Evolutionary conservation across 164 flowering plant species (phyloP).

Genomic region (Berberis vulgaris): DNA sequence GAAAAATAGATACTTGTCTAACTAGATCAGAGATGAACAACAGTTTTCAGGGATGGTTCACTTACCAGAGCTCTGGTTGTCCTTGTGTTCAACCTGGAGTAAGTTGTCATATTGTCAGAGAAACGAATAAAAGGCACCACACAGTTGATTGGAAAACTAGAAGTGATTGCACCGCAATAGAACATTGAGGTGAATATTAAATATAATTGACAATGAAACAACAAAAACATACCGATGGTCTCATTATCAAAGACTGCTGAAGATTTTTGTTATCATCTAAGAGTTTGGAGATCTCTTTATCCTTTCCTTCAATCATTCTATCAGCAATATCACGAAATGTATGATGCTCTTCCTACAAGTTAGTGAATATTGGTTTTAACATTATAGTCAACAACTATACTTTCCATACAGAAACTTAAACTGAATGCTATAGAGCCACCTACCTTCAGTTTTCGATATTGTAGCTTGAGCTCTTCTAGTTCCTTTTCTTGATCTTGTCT

Average conservation of each 20-base stretch:
- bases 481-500: slow-evolving; percentile 50
- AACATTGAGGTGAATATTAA: background rate
- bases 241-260: slow-evolving; percentile 41
- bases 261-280: slow-evolving; percentile 64
- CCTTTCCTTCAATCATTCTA: slow-evolving; percentile 90
- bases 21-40: too few relatives aligned
- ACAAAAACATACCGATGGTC: slow-evolving; percentile 29
- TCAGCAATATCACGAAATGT: slow-evolving; percentile 93
- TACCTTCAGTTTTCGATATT: slow-evolving; percentile 67
- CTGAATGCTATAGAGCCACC: slow-evolving; percentile 4
- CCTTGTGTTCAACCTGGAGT: slow-evolving; percentile 41
- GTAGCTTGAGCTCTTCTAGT: slow-evolving; percentile 49
- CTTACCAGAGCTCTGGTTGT: slow-evolving; percentile 40
- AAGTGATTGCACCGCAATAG: background rate
- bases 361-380: slow-evolving; percentile 1
- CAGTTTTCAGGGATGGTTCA: background rate
- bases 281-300: slow-evolving; percentile 72
- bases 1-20: too few relatives aligned
- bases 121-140: background rate
- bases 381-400: slow-evolving; percentile 1
- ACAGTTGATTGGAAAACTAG: background rate
- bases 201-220: background rate
- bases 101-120: slow-evolving; percentile 13
- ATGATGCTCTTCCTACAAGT: slow-evolving; percentile 77
- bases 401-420: background rate